Base-by-base conservation (phyloP, 2,329 filamentous ascomycete species). In the Amauroascus niger region DNA sequence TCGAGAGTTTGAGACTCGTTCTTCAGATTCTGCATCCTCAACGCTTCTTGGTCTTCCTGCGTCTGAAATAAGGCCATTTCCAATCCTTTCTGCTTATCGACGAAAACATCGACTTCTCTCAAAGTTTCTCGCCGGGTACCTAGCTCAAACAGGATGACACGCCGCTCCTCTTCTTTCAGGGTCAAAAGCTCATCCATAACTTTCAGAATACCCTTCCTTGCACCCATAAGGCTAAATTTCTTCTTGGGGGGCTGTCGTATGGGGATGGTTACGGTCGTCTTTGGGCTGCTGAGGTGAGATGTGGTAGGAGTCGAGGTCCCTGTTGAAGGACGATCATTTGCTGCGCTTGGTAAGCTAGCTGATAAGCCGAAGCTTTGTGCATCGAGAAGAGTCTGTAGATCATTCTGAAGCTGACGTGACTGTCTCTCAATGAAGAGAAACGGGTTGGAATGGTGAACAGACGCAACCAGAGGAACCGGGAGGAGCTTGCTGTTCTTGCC, bases 341-440 rank as follows among this genome's bases (percentile, higher is more conserved):
- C 61, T 24, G 69, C 64, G 11, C 65, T 67, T 11, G 68, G 66
- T 2, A 79, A 64, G 2, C 75, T 76, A 45, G 74, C 72, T 39
- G 76, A 68, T 28, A 83, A 68, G 16, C 76, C 79, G 59, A 81
- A 78, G 30, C 78, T 77, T 64, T 83, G 80, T 8, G 78, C 78
- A 65, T 83, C 80, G 20, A 83, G 75, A 9, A 82, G 68, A 54
- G 71, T 70, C 63, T 83, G 80, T 8, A 83, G 70, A 56, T 79
- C 76, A 50, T 73, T 72, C 61, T 83, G 74, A 8, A 83, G 74
- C 58, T 79, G 69, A 53, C 71, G 73, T 24, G 79, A 73, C 61
- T 76, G 73, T 54, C 77, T 71, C 58, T 77, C 73, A 54, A 80
- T 64, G 26, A 72, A 70, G n/a, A 78, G 63, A 26, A 79, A 67